A percentile compares a stretch with the other conserved stretches of the same genome.
These are phyloP conservation scores for Candida pseudoglaebosa DNA, from an alignment of 805 yeast genomes.

Conservation along the genomic window DNA sequence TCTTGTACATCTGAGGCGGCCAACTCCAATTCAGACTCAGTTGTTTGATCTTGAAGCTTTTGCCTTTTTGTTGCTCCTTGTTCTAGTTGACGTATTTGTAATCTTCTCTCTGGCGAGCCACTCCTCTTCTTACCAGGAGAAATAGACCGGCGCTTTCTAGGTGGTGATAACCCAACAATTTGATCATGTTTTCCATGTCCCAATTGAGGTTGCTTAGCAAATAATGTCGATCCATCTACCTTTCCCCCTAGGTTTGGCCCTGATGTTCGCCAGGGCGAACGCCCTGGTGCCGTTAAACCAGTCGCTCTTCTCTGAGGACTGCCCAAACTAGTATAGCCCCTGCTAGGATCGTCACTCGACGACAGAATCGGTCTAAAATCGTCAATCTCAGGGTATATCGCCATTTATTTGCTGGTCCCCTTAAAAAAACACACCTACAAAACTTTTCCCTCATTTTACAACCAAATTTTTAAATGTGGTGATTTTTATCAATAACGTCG, in stretches of 20 bases:
- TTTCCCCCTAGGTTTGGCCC: no score
- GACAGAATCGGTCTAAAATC: not conserved
- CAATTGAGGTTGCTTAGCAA: not conserved
- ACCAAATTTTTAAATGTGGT: not conserved
- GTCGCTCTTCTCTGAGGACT: not conserved
- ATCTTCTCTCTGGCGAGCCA: constrained; percentile 34
- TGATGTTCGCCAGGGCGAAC: no score
- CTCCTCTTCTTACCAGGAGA: constrained; percentile 25
- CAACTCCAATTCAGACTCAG: no score
- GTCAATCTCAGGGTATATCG: not conserved
- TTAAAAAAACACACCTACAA: not conserved
- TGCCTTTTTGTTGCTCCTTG: constrained; percentile 17
- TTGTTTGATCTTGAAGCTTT: constrained; percentile 1
- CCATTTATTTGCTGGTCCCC: not conserved
- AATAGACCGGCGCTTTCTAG: constrained; percentile 6
- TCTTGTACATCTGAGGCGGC: no score
- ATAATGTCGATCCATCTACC: no score
- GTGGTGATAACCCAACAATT: constrained; percentile 1
- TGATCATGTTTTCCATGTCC: not conserved
- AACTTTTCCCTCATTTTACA: not conserved
- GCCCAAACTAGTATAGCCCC: not conserved
- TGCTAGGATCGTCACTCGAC: not conserved
- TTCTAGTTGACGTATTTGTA: constrained; percentile 27
- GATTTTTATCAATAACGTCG: not conserved
- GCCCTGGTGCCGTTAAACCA: no score